These are phyloP conservation scores for Ganoderma sp. DNA, from an alignment of 1,284 basidiomycete species.

Conservation along the genomic window DNA sequence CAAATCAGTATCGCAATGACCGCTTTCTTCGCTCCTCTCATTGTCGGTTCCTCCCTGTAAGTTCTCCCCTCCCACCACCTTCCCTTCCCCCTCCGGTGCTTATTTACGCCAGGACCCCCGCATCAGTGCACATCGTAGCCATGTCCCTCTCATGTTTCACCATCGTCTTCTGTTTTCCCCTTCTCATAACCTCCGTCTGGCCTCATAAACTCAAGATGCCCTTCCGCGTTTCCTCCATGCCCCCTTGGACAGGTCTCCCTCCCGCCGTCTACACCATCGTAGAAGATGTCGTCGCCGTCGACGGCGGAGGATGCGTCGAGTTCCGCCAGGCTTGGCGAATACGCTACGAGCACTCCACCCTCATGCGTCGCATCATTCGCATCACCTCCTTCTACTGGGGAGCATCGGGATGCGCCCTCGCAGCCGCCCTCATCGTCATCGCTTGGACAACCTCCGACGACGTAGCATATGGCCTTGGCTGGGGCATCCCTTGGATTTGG, in stretches of 20 bases:
- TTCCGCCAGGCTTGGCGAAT: conserved; percentile 44
- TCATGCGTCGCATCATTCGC: conserved; percentile 40
- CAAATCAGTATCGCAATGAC: conserved; percentile 37
- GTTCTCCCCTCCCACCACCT: conserved; percentile 11
- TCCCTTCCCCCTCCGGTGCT: not conserved
- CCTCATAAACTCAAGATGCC: conserved; percentile 39
- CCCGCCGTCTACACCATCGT: conserved; percentile 42
- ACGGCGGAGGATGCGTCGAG: conserved; percentile 42
- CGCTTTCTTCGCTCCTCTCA: conserved; percentile 42
- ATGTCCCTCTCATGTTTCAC: conserved; percentile 43
- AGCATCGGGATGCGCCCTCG: conserved; percentile 35
- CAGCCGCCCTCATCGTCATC: conserved; percentile 35
- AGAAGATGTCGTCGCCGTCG: conserved; percentile 43
- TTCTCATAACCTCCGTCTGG: conserved; percentile 40
- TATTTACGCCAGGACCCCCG: conserved; percentile 33
- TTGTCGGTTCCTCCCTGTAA: conserved; percentile 43
- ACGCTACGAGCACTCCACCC: conserved; percentile 40
- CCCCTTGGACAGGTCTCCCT: conserved; percentile 37
- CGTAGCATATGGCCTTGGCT: conserved; percentile 41
- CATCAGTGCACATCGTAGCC: conserved; percentile 37
- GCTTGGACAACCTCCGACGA: conserved; percentile 39
- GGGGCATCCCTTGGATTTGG: conserved; percentile 43
- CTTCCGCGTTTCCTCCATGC: conserved; percentile 43
- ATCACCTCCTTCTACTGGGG: conserved; percentile 39
- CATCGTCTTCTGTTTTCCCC: conserved; percentile 39